These are phyloP conservation scores for Fraxinus baroniana DNA, from an alignment of 305 asterid species.

Conservation along the genomic window DNA sequence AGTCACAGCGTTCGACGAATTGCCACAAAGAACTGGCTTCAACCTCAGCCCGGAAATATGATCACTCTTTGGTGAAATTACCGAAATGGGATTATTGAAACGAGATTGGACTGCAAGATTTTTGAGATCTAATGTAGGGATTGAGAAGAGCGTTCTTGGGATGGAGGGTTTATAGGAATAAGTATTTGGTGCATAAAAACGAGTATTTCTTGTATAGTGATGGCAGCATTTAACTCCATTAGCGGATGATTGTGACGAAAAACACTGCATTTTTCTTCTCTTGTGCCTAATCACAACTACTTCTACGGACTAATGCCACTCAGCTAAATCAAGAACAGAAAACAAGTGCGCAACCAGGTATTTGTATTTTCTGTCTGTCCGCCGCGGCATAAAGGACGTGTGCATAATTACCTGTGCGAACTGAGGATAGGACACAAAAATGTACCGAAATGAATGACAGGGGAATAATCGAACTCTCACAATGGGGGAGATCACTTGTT, in stretches of 20 bases:
- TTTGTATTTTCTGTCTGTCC: not conserved
- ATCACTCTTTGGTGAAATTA: conserved; percentile 12
- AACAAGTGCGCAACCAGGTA: not conserved
- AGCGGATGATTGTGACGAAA: not conserved
- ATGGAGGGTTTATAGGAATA: conserved; percentile 23
- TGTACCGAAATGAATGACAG: too few species aligned
- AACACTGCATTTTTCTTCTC: conserved; percentile 1
- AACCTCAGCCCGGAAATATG: conserved; percentile 13
- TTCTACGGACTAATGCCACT: not conserved
- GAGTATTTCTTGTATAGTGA: conserved; percentile 18
- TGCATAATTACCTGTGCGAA: not conserved
- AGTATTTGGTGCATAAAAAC: conserved; percentile 1
- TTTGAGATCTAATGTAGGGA: conserved; percentile 18
- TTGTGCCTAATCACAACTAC: not conserved
- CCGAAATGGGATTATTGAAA: conserved; percentile 32
- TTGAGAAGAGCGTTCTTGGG: conserved; percentile 16
- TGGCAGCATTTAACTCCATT: not conserved
- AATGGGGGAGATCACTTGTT: too few species aligned
- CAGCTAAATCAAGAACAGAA: not conserved
- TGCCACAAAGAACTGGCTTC: conserved; percentile 40
- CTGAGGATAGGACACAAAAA: not conserved
- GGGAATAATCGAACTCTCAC: too few species aligned
- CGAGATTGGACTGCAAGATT: conserved; percentile 7
- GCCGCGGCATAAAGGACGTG: not conserved
- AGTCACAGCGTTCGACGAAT: conserved; percentile 46